phyloP scores from a whole-genome alignment of 805 yeast species.

The Clavispora phyllophila region DNA sequence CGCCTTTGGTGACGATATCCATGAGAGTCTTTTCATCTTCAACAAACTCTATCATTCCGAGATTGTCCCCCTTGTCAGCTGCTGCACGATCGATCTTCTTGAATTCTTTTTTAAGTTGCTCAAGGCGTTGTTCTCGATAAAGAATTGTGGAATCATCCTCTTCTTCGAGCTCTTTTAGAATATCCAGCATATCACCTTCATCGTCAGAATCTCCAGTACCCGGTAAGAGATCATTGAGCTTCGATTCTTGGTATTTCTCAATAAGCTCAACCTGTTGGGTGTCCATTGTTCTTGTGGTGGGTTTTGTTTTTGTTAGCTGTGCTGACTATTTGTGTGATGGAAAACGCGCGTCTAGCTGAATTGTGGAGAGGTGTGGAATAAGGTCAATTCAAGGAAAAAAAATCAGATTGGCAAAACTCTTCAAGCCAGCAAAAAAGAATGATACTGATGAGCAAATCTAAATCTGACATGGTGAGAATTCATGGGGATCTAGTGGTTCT shows the following conservation, averaged over 20 bases:
- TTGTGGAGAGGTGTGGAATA: not conserved
- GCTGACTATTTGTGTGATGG: not conserved
- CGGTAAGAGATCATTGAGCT: conserved; percentile 17
- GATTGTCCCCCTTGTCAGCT: conserved; percentile 30
- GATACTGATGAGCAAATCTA: no score
- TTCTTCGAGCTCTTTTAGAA: conserved; percentile 38
- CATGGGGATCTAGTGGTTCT: no score
- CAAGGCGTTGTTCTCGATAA: conserved; percentile 61
- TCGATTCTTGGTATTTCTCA: conserved; percentile 43
- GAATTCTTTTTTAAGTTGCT: conserved; percentile 47
- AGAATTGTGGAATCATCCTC: conserved; percentile 38
- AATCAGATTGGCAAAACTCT: no score
- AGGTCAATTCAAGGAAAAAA: not conserved
- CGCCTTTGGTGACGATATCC: conserved; percentile 41
- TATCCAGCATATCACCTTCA: conserved; percentile 42
- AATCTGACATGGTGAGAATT: no score
- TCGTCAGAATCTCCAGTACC: conserved; percentile 21
- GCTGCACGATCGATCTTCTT: conserved; percentile 24
- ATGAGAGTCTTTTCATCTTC: conserved; percentile 54
- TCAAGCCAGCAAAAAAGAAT: no score
- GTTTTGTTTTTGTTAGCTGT: not conserved
- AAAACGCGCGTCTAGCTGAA: not conserved
- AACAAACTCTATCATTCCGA: conserved; percentile 24
- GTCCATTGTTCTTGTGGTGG: not conserved
- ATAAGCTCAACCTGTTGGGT: conserved; percentile 10